phyloP scores from a whole-genome alignment of 179 eudicot species.

The Spergularia azorica region DNA sequence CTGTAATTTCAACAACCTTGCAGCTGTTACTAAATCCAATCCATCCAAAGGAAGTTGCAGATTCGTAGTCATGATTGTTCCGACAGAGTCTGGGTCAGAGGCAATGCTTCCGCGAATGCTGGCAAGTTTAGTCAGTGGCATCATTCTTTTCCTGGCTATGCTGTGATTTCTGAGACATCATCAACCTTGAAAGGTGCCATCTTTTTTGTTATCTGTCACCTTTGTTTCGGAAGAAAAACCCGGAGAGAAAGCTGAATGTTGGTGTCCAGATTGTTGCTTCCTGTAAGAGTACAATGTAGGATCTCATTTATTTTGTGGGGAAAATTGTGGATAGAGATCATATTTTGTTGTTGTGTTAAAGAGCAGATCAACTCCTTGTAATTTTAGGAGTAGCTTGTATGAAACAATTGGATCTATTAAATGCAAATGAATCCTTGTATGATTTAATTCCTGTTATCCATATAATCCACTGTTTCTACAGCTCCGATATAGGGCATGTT shows the following conservation, averaged over 20 bases:
- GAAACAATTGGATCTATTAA: not conserved
- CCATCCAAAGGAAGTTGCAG: conserved; percentile 62
- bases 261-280: conserved; percentile 8
- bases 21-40: conserved; percentile 57
- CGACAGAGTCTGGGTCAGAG: conserved; percentile 27
- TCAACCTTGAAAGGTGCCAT: not conserved
- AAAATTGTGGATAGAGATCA: conserved; percentile 18
- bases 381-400: conserved; percentile 12
- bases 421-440: not conserved
- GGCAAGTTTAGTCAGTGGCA: conserved; percentile 16
- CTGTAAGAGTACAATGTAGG: conserved; percentile 12
- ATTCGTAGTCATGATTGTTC: conserved; percentile 64
- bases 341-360: not conserved
- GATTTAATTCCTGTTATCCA: no score
- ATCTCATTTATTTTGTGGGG: conserved; percentile 10
- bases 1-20: conserved; percentile 61
- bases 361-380: not conserved
- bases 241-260: not conserved
- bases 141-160: conserved; percentile 22
- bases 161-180: conserved; percentile 20
- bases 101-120: conserved; percentile 14
- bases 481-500: no score
- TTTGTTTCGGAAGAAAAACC: not conserved
- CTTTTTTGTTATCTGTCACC: conserved; percentile 14
- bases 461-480: no score